Evolutionary conservation across 305 asterid species (phyloP).

Genomic region (Ajuga reptans): DNA sequence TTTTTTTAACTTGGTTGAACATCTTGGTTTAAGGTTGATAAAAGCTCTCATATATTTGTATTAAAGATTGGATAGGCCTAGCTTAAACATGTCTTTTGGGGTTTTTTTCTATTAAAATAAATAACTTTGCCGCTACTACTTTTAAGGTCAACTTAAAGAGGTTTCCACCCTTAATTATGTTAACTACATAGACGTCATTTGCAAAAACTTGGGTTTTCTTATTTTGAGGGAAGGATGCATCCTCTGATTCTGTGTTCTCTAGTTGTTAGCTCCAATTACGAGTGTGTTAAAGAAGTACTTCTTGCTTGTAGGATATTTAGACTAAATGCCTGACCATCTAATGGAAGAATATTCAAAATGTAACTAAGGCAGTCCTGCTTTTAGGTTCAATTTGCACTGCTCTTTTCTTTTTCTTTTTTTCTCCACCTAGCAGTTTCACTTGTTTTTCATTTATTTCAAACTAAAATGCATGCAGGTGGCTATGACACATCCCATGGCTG

Average conservation of each 20-base stretch:
- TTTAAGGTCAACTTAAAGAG: no score
- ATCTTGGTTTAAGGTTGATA: no score
- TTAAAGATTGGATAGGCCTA: no score
- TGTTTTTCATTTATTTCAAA: background rate
- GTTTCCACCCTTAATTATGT: no score
- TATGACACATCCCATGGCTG: slow-evolving; percentile 97
- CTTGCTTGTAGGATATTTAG: slow-evolving; percentile 3
- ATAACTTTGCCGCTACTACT: no score
- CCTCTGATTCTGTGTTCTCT: background rate
- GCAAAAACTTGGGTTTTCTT: background rate
- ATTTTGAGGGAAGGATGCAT: slow-evolving; percentile 3
- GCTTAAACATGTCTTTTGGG: no score
- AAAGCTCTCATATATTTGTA: no score
- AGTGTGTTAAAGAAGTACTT: background rate
- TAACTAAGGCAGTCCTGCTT: slow-evolving; percentile 7
- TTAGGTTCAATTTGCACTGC: background rate
- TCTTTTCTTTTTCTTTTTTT: background rate
- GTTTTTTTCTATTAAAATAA: no score
- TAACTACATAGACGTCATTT: no score
- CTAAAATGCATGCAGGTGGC: slow-evolving; percentile 66
- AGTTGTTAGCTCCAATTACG: background rate
- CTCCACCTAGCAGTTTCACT: background rate
- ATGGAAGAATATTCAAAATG: background rate
- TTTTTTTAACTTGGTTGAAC: no score
- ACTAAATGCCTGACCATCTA: background rate